phyloP scores from a whole-genome alignment of 2,329 filamentous ascomycete species.

The Metarhizium rileyi region DNA sequence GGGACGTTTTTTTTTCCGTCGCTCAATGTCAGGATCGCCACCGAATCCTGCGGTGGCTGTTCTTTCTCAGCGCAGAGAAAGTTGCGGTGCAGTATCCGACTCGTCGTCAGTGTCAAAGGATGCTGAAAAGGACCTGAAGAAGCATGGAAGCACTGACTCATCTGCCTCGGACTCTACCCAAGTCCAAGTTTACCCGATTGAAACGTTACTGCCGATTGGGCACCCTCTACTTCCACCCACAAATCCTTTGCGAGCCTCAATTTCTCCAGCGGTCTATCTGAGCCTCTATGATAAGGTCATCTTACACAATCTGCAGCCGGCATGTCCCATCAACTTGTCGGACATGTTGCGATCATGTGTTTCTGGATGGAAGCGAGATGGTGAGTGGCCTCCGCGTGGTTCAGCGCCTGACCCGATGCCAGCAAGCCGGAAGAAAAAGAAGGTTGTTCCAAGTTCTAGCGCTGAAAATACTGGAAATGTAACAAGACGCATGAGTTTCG shows the following conservation, averaged over 20 bases:
- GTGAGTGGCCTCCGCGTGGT: constrained; percentile 70
- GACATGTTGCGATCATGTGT: constrained; percentile 77
- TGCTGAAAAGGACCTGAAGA: constrained; percentile 21
- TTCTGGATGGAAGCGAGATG: constrained; percentile 83
- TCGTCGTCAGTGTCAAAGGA: constrained; percentile 32
- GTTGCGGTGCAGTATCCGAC: constrained; percentile 30
- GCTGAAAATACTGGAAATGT: constrained; percentile 19
- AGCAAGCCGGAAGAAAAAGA: constrained; percentile 31
- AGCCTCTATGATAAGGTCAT: constrained; percentile 89
- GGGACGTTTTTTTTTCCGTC: constrained; percentile 41
- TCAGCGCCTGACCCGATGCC: constrained; percentile 30
- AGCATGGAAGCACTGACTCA: constrained; percentile 23
- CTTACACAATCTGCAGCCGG: constrained; percentile 66
- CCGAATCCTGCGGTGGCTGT: constrained; percentile 16
- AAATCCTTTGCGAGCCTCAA: constrained; percentile 69
- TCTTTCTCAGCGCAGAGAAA: constrained; percentile 19
- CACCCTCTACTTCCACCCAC: constrained; percentile 61
- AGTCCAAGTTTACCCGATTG: constrained; percentile 36
- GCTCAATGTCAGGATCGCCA: constrained; percentile 33
- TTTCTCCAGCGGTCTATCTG: constrained; percentile 63
- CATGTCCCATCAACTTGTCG: constrained; percentile 76
- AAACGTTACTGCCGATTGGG: constrained; percentile 61
- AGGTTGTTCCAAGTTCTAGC: constrained; percentile 12
- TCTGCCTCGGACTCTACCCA: constrained; percentile 17
- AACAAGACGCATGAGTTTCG: constrained; percentile 37